A percentile compares a stretch with the other conserved stretches of the same genome.
Conservation (phyloP, 2,329 filamentous ascomycete species). For the Neofusicoccum laricinum region DNA sequence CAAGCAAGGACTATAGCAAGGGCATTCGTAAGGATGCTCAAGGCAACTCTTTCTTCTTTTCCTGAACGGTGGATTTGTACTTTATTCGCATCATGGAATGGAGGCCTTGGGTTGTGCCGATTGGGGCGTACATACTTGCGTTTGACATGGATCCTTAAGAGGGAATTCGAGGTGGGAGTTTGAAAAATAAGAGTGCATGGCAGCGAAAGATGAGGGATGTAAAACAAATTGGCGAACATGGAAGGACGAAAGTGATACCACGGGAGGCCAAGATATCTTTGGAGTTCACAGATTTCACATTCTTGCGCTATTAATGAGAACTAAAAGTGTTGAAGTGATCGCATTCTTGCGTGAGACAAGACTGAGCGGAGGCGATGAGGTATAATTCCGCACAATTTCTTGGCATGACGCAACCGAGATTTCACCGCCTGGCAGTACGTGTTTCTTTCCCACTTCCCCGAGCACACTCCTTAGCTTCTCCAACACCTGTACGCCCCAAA, state of each 20-base stretch:
- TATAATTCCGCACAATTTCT: background rate
- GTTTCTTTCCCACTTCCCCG: background rate
- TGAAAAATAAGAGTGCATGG: too few species aligned
- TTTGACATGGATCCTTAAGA: too few species aligned
- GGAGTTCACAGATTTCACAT: background rate
- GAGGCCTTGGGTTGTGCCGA: too few species aligned
- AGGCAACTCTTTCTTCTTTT: constrained; percentile 84
- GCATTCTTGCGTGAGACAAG: too few species aligned
- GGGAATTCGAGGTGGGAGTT: too few species aligned
- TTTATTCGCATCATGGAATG: too few species aligned
- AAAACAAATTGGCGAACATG: too few species aligned
- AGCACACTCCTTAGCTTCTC: background rate
- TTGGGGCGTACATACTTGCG: too few species aligned
- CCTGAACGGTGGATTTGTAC: background rate
- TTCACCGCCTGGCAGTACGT: constrained; percentile 14
- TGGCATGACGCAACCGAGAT: constrained; percentile 15
- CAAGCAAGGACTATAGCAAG: constrained; percentile 77
- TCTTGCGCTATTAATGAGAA: background rate
- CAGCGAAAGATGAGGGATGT: too few species aligned
- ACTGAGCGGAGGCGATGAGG: background rate
- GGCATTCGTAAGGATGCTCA: constrained; percentile 78
- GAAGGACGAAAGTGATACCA: too few species aligned
- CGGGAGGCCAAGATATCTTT: too few species aligned
- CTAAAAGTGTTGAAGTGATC: background rate
- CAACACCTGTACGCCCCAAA: too few species aligned